phyloP scores from a whole-genome alignment of 768 basidiomycete species.

The Amanita exitialis region DNA sequence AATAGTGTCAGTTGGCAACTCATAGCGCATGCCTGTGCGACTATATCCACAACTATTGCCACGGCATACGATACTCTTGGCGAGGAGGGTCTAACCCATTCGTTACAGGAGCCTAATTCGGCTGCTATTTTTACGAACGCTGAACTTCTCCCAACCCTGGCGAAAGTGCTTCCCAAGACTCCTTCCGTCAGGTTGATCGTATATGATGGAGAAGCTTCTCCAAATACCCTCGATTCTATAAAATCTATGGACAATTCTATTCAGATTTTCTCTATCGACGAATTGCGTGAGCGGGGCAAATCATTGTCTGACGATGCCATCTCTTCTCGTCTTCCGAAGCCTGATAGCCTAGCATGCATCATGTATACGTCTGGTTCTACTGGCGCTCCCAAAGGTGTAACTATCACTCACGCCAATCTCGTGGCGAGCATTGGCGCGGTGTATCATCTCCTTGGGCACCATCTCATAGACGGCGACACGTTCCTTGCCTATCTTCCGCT shows the following conservation, averaged over 20 bases:
- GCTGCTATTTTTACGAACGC: slow-evolving; percentile 87
- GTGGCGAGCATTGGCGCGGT: slow-evolving; percentile 84
- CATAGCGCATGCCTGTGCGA: slow-evolving; percentile 71
- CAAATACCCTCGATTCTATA: slow-evolving; percentile 49
- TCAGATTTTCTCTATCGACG: slow-evolving; percentile 53
- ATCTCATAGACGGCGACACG: slow-evolving; percentile 46
- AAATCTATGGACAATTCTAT: slow-evolving; percentile 44
- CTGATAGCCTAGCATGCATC: slow-evolving; percentile 37
- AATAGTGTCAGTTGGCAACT: slow-evolving; percentile 79
- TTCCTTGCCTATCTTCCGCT: slow-evolving; percentile 91
- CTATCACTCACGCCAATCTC: slow-evolving; percentile 81
- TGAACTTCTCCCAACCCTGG: slow-evolving; percentile 73
- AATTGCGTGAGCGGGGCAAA: slow-evolving; percentile 63
- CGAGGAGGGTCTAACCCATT: slow-evolving; percentile 78
- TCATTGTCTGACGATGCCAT: slow-evolving; percentile 40
- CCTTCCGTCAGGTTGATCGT: slow-evolving; percentile 73
- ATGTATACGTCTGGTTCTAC: slow-evolving; percentile 84
- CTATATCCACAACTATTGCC: slow-evolving; percentile 73
- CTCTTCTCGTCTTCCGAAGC: slow-evolving; percentile 34
- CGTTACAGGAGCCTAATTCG: slow-evolving; percentile 76
- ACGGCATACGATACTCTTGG: slow-evolving; percentile 98
- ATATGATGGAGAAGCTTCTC: slow-evolving; percentile 67
- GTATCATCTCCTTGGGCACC: slow-evolving; percentile 57
- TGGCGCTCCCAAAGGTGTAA: slow-evolving; percentile 90
- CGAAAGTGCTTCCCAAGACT: slow-evolving; percentile 60